A percentile compares a stretch with the other conserved stretches of the same genome.
Evolutionary conservation across 2,329 filamentous ascomycete species (phyloP).

Genomic region (Emergomyces orientalis): DNA sequence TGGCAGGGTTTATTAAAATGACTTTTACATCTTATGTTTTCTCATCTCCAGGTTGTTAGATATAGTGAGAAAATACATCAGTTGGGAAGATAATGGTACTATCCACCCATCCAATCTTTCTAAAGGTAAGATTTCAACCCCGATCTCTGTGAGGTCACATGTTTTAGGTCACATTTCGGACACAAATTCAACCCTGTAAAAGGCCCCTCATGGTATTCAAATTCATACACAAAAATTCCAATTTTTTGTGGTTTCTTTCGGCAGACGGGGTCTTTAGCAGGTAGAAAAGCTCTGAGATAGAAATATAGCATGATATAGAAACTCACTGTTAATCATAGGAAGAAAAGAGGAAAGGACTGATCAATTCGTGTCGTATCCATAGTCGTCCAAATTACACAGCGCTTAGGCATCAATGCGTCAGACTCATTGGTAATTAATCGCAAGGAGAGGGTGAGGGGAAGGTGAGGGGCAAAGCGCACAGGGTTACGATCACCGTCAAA

Average conservation of each 20-base stretch:
- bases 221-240: background rate
- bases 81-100: no score
- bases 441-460: no score
- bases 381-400: constrained; percentile 1
- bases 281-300: constrained; percentile 2
- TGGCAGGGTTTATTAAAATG: no score
- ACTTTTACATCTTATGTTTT: no score
- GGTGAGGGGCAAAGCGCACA: no score
- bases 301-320: constrained; percentile 1
- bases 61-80: no score
- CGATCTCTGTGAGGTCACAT: no score
- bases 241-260: constrained; percentile 1
- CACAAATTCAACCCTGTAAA: constrained; percentile 1
- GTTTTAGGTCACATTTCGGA: no score
- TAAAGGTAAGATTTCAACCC: no score
- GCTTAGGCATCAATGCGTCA: constrained; percentile 2
- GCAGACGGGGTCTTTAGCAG: background rate
- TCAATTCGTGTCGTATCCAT: constrained; percentile 1
- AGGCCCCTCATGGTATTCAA: background rate
- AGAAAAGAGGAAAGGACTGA: constrained; percentile 1
- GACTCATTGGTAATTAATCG: constrained; percentile 1
- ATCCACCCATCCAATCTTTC: no score
- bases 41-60: no score
- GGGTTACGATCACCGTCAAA: no score
- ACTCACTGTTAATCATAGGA: constrained; percentile 1